Evolutionary conservation across 2,329 filamentous ascomycete species (phyloP).

Genomic region (Epichloe uncinata): DNA sequence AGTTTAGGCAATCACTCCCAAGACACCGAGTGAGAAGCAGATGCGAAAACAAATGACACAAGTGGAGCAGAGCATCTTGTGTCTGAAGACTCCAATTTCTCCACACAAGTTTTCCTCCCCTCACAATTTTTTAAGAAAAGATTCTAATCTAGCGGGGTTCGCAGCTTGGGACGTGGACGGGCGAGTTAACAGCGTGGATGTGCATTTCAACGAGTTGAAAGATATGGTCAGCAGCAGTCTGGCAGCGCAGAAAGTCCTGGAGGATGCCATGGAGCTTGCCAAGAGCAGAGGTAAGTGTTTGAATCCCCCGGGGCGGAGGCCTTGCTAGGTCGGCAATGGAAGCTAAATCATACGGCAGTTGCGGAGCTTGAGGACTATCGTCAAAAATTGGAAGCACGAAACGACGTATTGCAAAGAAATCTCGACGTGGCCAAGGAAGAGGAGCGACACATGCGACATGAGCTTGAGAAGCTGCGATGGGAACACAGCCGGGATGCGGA

Average conservation of each 20-base stretch:
- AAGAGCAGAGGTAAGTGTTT: constrained; percentile 56
- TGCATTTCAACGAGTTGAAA: constrained; percentile 57
- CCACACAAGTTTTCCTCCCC: constrained; percentile 30
- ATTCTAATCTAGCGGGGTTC: constrained; percentile 54
- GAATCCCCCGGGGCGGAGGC: too few species aligned
- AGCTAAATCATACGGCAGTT: constrained; percentile 22
- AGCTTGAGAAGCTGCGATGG: constrained; percentile 25
- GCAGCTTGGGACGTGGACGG: constrained; percentile 70
- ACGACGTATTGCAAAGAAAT: constrained; percentile 46
- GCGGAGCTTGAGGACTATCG: constrained; percentile 35
- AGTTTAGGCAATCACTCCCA: constrained; percentile 20
- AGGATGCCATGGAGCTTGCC: constrained; percentile 60
- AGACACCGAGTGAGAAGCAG: constrained; percentile 20
- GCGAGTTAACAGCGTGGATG: constrained; percentile 63
- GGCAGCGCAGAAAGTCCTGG: constrained; percentile 53
- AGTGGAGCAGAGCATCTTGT: constrained; percentile 20
- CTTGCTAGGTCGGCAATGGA: background rate
- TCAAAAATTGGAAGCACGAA: constrained; percentile 32
- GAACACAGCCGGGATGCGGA: constrained; percentile 35
- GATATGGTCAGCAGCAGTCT: constrained; percentile 58
- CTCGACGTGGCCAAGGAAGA: constrained; percentile 32
- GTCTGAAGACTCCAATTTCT: constrained; percentile 22
- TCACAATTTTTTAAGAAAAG: constrained; percentile 51
- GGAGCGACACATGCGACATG: constrained; percentile 19
- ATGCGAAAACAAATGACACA: constrained; percentile 19